These are phyloP conservation scores for Cladophialophora bantiana DNA, from an alignment of 2,329 filamentous ascomycete genomes.

Conservation along the genomic window DNA sequence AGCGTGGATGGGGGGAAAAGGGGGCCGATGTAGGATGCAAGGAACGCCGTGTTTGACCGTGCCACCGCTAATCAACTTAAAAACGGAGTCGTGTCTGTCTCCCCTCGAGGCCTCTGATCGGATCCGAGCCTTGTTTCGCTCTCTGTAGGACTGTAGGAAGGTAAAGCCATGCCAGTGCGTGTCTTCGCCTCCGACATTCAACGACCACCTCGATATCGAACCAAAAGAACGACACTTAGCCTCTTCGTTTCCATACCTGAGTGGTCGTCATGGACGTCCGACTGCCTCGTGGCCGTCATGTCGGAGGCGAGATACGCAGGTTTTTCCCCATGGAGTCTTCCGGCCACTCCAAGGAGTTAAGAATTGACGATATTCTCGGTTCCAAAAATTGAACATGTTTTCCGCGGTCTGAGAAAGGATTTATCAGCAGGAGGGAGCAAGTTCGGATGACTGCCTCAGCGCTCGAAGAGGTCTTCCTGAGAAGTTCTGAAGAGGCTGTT, in stretches of 20 bases:
- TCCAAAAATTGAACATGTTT: not conserved
- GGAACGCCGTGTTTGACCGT: slow-evolving; percentile 1
- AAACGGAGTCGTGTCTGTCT: not conserved
- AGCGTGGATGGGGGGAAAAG: not conserved
- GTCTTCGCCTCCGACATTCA: not conserved
- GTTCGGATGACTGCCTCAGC: too few relatives aligned
- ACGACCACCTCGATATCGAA: not conserved
- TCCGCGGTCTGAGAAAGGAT: not conserved
- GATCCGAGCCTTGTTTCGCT: not conserved
- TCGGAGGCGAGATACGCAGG: not conserved
- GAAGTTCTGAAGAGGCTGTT: too few relatives aligned
- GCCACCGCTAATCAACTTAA: not conserved
- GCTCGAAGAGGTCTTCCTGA: too few relatives aligned
- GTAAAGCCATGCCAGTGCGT: not conserved
- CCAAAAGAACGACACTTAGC: not conserved
- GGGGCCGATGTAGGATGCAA: not conserved
- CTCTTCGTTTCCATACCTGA: not conserved
- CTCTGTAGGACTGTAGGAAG: not conserved
- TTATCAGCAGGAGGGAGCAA: not conserved
- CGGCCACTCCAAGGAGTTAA: not conserved
- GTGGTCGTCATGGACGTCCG: not conserved
- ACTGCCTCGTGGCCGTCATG: not conserved
- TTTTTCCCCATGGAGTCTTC: not conserved
- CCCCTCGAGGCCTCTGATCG: not conserved
- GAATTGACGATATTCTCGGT: not conserved